A percentile compares a stretch with the other conserved stretches of the same genome.
Conservation (phyloP, 1,284 basidiomycete genomes). For the Fistulinella cinereoalba region DNA sequence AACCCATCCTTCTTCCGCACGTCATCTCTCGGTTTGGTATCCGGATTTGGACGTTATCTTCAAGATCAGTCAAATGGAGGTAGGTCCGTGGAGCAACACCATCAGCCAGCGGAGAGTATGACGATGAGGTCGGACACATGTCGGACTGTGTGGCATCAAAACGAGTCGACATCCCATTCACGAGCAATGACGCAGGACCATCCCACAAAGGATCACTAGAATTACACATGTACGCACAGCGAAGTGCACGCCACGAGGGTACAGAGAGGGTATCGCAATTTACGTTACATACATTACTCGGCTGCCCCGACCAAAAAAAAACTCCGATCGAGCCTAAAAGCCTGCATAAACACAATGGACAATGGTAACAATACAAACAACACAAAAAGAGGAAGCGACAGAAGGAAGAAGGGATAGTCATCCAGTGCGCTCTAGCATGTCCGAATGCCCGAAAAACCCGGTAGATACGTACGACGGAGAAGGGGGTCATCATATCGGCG, state of each 20-base stretch:
- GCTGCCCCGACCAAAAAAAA: background rate
- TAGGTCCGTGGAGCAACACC: no score
- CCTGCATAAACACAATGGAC: slow-evolving; percentile 10
- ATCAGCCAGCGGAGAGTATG: no score
- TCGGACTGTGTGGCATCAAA: no score
- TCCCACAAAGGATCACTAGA: background rate
- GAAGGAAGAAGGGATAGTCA: background rate
- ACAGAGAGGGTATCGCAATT: slow-evolving; percentile 20
- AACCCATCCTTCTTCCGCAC: no score
- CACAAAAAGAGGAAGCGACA: background rate
- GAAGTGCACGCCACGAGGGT: background rate
- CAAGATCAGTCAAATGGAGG: no score
- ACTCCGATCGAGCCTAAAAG: slow-evolving; percentile 1
- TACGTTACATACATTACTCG: slow-evolving; percentile 21
- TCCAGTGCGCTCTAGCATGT: slow-evolving; percentile 25
- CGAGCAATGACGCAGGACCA: no score
- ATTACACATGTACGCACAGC: slow-evolving; percentile 12
- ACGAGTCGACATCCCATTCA: no score
- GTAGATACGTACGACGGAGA: background rate
- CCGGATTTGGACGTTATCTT: no score
- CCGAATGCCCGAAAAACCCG: slow-evolving; percentile 4
- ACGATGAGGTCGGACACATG: no score
- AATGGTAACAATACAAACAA: background rate
- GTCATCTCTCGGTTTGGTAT: no score
- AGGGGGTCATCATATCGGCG: background rate